phyloP scores from a whole-genome alignment of 2,329 filamentous ascomycete genomes.

The Juglanconis sp. region DNA sequence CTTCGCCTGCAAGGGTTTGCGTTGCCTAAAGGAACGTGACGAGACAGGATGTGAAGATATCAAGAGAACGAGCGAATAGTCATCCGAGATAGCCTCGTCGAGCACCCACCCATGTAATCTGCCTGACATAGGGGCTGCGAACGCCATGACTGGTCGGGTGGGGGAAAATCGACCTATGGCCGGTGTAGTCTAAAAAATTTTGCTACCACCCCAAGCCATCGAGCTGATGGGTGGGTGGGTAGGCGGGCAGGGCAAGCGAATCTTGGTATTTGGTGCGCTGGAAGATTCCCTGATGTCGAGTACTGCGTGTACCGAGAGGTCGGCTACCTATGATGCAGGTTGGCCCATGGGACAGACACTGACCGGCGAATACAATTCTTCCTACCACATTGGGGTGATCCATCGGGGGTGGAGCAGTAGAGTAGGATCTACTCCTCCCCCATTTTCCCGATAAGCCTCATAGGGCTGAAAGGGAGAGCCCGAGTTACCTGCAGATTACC shows the following conservation, averaged over 20 bases:
- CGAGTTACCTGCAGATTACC: slow-evolving; percentile 8
- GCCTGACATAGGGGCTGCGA: slow-evolving; percentile 15
- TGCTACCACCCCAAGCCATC: slow-evolving; percentile 10
- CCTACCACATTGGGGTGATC: background rate
- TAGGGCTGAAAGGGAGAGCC: slow-evolving; percentile 17
- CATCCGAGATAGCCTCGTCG: slow-evolving; percentile 11
- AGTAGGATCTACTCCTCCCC: background rate
- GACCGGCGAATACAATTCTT: background rate
- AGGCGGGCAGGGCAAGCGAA: slow-evolving; percentile 4
- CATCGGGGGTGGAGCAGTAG: background rate
- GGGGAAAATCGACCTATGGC: slow-evolving; percentile 2
- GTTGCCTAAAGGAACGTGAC: slow-evolving; percentile 4
- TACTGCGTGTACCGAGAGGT: background rate
- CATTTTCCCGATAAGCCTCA: slow-evolving; percentile 5
- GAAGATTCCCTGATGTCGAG: background rate
- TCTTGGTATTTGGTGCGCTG: background rate
- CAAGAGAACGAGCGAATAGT: slow-evolving; percentile 6
- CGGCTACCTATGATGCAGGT: background rate
- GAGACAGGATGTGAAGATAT: background rate
- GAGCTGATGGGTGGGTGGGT: slow-evolving; percentile 1
- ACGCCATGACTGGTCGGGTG: slow-evolving; percentile 8
- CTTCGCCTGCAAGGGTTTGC: slow-evolving; percentile 4
- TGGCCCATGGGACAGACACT: slow-evolving; percentile 1
- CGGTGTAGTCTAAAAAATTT: slow-evolving; percentile 10
- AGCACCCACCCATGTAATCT: slow-evolving; percentile 9